A percentile compares a stretch with the other conserved stretches of the same genome.
These are phyloP conservation scores for Chionographis japonica DNA, from an alignment of 106 monocot genomes.

Conservation along the genomic window DNA sequence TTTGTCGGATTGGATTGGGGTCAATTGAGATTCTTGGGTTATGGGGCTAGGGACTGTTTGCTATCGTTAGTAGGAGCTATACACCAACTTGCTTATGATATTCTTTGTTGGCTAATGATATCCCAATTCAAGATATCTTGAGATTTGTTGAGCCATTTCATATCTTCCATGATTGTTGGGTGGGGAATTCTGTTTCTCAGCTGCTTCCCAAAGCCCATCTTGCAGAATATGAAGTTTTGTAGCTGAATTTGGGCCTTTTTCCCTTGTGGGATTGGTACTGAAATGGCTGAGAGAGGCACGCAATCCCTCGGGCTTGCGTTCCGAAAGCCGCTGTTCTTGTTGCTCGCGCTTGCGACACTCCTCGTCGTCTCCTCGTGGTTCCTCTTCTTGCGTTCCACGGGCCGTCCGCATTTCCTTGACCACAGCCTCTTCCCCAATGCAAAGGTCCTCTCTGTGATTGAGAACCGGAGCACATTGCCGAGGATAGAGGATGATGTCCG, in stretches of 20 bases:
- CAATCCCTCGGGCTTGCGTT: conserved; percentile 5
- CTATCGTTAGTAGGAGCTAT: no score
- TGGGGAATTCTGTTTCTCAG: background rate
- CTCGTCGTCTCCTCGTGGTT: conserved; percentile 15
- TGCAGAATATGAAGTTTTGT: background rate
- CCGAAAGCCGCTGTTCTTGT: conserved; percentile 23
- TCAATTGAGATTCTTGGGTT: background rate
- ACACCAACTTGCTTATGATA: no score
- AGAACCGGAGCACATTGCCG: background rate
- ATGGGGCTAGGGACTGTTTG: no score
- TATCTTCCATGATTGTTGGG: no score
- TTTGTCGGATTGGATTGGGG: no score
- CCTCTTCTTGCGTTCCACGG: conserved; percentile 18
- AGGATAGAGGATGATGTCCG: background rate
- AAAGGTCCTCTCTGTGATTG: conserved; percentile 24
- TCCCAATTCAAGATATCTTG: no score
- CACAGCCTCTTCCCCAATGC: conserved; percentile 9
- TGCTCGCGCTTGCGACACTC: conserved; percentile 3
- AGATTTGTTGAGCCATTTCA: no score
- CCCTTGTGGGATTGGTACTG: background rate
- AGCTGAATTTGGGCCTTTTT: background rate
- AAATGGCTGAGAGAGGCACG: conserved; percentile 22
- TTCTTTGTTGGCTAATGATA: background rate
- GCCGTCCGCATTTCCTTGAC: conserved; percentile 16
- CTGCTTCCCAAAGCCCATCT: no score